Evolutionary conservation across 2,329 filamentous ascomycete species (phyloP).

Genomic region (Pleomassaria siparia): DNA sequence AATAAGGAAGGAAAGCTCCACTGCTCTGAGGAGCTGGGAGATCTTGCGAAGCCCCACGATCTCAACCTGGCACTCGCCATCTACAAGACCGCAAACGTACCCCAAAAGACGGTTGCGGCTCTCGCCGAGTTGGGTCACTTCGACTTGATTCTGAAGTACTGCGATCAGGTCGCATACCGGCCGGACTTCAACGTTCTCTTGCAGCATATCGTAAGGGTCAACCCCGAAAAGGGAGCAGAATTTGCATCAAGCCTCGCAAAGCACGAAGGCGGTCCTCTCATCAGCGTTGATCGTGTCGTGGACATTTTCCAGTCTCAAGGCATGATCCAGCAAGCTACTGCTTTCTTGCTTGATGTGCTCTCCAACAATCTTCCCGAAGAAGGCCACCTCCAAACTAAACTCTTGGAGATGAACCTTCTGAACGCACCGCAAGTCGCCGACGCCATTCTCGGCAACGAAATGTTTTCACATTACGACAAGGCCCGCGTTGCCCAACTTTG

Average conservation of each 20-base stretch:
- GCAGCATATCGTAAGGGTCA: conserved; percentile 87
- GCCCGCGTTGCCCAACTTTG: conserved; percentile 84
- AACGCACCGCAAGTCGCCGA: conserved; percentile 97
- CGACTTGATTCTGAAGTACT: conserved; percentile 93
- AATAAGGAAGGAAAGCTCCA: conserved; percentile 93
- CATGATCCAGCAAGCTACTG: conserved; percentile 96
- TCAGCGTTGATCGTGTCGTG: conserved; percentile 92
- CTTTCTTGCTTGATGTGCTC: conserved; percentile 94
- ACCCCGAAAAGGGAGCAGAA: conserved; percentile 90
- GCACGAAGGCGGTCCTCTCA: conserved; percentile 79
- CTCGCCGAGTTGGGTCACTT: conserved; percentile 96
- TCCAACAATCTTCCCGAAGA: conserved; percentile 96
- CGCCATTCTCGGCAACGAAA: conserved; percentile 95
- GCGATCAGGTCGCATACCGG: conserved; percentile 79
- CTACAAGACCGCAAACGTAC: conserved; percentile 86
- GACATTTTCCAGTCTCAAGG: conserved; percentile 98
- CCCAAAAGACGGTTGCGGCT: conserved; percentile 91
- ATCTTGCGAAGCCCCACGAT: conserved; percentile 88
- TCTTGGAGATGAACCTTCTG: conserved; percentile 96
- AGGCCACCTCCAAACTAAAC: conserved; percentile 85
- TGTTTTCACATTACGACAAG: conserved; percentile 98
- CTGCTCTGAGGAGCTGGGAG: conserved; percentile 93
- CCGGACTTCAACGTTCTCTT: conserved; percentile 94
- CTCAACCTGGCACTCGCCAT: conserved; percentile 83
- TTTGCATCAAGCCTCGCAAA: conserved; percentile 93